phyloP scores from a whole-genome alignment of 768 basidiomycete genomes.

The Pholiota conissans region DNA sequence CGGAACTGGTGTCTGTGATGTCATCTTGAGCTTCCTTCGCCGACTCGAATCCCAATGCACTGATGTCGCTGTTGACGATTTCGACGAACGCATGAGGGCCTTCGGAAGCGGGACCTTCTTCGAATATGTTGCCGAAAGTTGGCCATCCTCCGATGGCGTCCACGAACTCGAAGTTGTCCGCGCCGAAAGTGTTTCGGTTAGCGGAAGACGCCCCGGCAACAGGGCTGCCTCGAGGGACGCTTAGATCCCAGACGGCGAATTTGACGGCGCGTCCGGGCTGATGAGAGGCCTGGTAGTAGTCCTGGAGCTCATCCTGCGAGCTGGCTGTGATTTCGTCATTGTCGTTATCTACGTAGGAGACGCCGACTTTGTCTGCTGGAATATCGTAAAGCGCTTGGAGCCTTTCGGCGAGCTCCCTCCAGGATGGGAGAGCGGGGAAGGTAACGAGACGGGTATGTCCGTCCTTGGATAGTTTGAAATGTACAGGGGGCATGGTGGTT shows the following conservation, averaged over 20 bases:
- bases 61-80: slow-evolving; percentile 41
- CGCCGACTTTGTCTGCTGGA: slow-evolving; percentile 55
- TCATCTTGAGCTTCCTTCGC: slow-evolving; percentile 18
- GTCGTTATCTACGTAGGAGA: slow-evolving; percentile 73
- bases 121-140: slow-evolving; percentile 42
- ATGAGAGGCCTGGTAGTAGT: slow-evolving; percentile 53
- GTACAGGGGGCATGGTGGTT: slow-evolving; percentile 43
- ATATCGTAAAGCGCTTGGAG: slow-evolving; percentile 55
- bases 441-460: slow-evolving; percentile 60
- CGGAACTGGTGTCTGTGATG: slow-evolving; percentile 25
- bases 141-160: slow-evolving; percentile 69
- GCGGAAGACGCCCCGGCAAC: slow-evolving; percentile 26
- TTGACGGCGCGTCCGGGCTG: slow-evolving; percentile 41
- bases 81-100: slow-evolving; percentile 69
- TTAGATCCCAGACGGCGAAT: slow-evolving; percentile 65
- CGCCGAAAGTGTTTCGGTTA: slow-evolving; percentile 62
- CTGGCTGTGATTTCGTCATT: slow-evolving; percentile 77
- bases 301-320: slow-evolving; percentile 75
- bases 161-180: slow-evolving; percentile 40
- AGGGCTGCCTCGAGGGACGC: slow-evolving; percentile 33
- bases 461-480: slow-evolving; percentile 68
- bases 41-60: slow-evolving; percentile 24
- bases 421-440: slow-evolving; percentile 53
- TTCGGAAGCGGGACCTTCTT: slow-evolving; percentile 22
- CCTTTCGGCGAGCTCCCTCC: slow-evolving; percentile 56